Conservation (phyloP, 2,329 filamentous ascomycete genomes). For the Pestalotiopsis sp. region DNA sequence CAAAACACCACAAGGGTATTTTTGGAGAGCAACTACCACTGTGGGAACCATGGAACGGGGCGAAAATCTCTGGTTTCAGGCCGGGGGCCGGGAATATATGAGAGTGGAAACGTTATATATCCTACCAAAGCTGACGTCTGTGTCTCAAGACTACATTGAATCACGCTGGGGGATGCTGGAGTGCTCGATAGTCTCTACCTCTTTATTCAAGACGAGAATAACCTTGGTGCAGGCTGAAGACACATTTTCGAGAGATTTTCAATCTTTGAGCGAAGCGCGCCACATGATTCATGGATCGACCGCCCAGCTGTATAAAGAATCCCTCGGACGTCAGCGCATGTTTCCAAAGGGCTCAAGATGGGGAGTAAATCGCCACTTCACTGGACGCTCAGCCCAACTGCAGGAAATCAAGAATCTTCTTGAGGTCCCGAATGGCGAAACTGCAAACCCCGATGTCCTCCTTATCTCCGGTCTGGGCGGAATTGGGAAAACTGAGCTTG, state of each 20-base stretch:
- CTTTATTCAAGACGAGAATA: background rate
- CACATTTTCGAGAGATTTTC: background rate
- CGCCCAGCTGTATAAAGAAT: background rate
- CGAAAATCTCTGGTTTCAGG: too few species aligned
- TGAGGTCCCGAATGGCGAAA: too few species aligned
- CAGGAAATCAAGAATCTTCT: background rate
- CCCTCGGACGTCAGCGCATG: background rate
- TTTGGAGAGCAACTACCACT: too few species aligned
- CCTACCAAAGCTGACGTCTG: too few species aligned
- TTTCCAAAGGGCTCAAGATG: background rate
- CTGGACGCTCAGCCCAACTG: background rate
- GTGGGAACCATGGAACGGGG: too few species aligned
- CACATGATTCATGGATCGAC: background rate
- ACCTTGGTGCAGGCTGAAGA: background rate
- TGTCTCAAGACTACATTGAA: too few species aligned
- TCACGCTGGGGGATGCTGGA: background rate
- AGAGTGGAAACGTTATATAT: too few species aligned
- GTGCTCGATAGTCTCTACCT: background rate
- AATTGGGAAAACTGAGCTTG: too few species aligned
- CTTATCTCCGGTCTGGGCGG: too few species aligned
- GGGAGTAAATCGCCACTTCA: background rate
- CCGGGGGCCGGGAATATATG: too few species aligned
- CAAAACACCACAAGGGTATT: too few species aligned
- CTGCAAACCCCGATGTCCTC: too few species aligned
- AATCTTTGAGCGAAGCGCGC: background rate